These are phyloP conservation scores for Monosporascus ibericus DNA, from an alignment of 2,329 filamentous ascomycete genomes.

Conservation along the genomic window DNA sequence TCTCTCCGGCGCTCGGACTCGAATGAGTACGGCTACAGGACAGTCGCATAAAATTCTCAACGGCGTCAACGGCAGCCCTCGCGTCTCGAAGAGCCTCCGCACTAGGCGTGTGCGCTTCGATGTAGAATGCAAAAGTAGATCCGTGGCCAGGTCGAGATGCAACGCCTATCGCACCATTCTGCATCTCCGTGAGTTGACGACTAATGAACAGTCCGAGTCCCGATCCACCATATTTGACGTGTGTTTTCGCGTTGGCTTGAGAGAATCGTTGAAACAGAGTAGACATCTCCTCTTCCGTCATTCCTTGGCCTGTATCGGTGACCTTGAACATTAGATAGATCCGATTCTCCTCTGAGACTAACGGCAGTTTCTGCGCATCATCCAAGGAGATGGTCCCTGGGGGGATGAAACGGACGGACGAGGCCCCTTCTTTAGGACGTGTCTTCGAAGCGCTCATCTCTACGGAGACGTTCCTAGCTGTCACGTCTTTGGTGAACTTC, in stretches of 20 bases:
- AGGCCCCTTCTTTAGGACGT: constrained; percentile 35
- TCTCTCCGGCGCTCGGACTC: constrained; percentile 2
- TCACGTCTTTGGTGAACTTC: constrained; percentile 56
- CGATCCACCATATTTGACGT: constrained; percentile 64
- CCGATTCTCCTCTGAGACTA: constrained; percentile 35
- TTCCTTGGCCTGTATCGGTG: constrained; percentile 59
- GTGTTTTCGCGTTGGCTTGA: constrained; percentile 60
- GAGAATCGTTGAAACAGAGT: constrained; percentile 61
- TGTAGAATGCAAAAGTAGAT: constrained; percentile 69
- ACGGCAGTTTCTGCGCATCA: constrained; percentile 38
- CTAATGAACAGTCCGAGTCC: constrained; percentile 70
- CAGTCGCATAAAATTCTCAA: constrained; percentile 23
- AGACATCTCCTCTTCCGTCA: constrained; percentile 57
- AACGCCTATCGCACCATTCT: constrained; percentile 70
- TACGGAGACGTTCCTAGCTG: constrained; percentile 49
- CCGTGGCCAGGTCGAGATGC: constrained; percentile 58
- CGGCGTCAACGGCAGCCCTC: constrained; percentile 28
- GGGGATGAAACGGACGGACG: constrained; percentile 56
- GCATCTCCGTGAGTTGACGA: constrained; percentile 65
- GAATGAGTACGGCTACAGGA: constrained; percentile 5
- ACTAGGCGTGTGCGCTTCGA: constrained; percentile 43
- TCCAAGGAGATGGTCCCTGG: constrained; percentile 37
- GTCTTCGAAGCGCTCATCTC: constrained; percentile 39
- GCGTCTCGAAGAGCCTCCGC: constrained; percentile 35
- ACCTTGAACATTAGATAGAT: constrained; percentile 67